phyloP scores from a whole-genome alignment of 305 asterid species.

The Fraxinus ornus region DNA sequence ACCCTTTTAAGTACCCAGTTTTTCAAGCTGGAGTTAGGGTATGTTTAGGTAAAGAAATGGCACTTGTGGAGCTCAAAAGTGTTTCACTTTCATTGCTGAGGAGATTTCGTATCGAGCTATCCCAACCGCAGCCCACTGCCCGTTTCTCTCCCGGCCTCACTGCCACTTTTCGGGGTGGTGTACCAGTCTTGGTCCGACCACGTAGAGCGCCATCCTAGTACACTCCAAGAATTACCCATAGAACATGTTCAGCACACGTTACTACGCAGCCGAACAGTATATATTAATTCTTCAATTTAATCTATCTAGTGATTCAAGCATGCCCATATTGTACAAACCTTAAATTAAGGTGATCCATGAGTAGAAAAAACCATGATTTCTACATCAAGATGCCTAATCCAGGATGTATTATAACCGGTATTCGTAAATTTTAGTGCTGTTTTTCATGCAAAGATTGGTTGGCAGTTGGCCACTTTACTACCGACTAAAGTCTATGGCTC shows the following conservation, averaged over 20 bases:
- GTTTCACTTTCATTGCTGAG: too few relatives aligned
- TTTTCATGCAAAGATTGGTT: not conserved
- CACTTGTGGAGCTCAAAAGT: too few relatives aligned
- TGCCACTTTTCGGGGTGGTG: too few relatives aligned
- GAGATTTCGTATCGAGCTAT: too few relatives aligned
- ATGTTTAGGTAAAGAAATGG: slow-evolving; percentile 79
- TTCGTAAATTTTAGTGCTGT: not conserved
- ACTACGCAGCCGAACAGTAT: not conserved
- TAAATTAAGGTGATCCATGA: not conserved
- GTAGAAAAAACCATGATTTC: not conserved
- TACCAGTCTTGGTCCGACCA: too few relatives aligned
- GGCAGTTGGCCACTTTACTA: not conserved
- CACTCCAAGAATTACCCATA: not conserved
- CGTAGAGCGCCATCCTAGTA: too few relatives aligned
- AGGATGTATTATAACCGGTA: not conserved
- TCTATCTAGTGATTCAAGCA: not conserved
- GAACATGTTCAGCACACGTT: not conserved
- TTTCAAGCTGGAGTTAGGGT: slow-evolving; percentile 76
- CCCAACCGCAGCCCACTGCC: too few relatives aligned
- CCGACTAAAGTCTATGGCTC: not conserved
- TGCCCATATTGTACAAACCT: not conserved
- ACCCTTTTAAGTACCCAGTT: slow-evolving; percentile 63
- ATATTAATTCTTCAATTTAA: not conserved
- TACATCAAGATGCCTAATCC: not conserved
- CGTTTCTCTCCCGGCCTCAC: too few relatives aligned